Evolutionary conservation across 805 yeast genomes (phyloP), one percentile per base, ranked within the genome.

Genomic region (Ogataea nitratoaversa): DNA sequence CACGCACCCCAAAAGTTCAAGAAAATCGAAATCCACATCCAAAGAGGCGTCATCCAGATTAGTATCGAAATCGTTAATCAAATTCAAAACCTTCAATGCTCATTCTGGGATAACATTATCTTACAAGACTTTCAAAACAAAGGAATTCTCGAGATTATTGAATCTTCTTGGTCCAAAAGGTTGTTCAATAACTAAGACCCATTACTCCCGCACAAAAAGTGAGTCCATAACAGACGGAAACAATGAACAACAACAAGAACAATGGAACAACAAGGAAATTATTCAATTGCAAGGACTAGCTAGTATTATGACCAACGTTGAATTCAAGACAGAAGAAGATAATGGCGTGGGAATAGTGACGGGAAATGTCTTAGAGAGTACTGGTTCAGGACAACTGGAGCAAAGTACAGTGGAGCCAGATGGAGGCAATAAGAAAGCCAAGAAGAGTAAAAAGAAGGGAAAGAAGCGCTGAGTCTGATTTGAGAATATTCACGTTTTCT

Each of bases 71-170:
- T 48, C 54, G 42, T 45, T 65, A 34, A 66, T 72, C 43, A 67
- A 61, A 44, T 76, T 84, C 59, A 85, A 83, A 56, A 71, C 84
- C 0, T 80, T 63, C 50, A 88, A 86, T 55, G 74, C 89, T 2
- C 70, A 65, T 14, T 66, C 78, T 14, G 90, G 90, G 7, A 69
- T 79, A 30, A 71, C 80, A 44, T 73, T 80, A 59, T 72, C 70
- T 44, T 77, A 70, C 56, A 69, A 67, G 43, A 79, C 91, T 1
- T 65, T 66, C 46, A 81, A 82, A 48, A 63, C 72, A 35, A 86
- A 87, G 57, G 95, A 88, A 59, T 73, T 89, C 33, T 78, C 86
- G 19, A 73, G 90, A 49, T 56, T 88, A 18, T 64, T 85, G 57
- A 75, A 85, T 36, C 83, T 85, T 6, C 55, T 88, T 35, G 95